These are phyloP conservation scores for Micractinium sp. DNA, from an alignment of 139 green algal species.

Conservation along the genomic window DNA sequence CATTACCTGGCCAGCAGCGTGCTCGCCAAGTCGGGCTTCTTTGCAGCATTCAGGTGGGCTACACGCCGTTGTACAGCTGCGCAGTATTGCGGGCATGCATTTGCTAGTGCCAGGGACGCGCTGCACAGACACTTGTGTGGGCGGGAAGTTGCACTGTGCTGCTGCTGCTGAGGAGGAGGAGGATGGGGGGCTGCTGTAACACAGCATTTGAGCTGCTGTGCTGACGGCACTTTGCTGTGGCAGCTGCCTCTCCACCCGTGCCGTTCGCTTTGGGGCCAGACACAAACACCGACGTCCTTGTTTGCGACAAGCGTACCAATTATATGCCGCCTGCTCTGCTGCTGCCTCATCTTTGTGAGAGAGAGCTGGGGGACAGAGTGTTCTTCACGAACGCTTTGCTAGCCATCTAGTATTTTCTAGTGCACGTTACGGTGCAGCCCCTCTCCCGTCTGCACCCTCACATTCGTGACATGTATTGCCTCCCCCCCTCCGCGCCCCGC, in stretches of 20 bases:
- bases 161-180: background rate
- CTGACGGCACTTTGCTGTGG: background rate
- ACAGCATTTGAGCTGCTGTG: background rate
- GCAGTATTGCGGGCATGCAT: background rate
- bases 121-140: background rate
- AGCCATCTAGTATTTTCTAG: background rate
- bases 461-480: too few species aligned
- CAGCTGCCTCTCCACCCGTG: background rate
- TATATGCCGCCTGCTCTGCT: too few species aligned
- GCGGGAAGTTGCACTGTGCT: background rate
- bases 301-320: too few species aligned
- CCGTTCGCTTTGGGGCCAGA: too few species aligned
- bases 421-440: background rate
- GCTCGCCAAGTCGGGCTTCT: slow-evolving; percentile 85
- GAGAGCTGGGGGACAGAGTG: background rate
- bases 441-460: background rate
- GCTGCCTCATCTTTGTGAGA: background rate
- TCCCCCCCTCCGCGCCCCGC: too few species aligned
- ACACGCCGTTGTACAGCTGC: background rate
- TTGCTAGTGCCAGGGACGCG: background rate
- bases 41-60: slow-evolving; percentile 83
- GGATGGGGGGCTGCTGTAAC: too few species aligned
- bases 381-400: background rate
- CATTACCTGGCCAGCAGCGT: slow-evolving; percentile 52
- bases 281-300: too few species aligned